phyloP scores from a whole-genome alignment of 805 yeast species.

The Tetrapisispora phaffii region DNA sequence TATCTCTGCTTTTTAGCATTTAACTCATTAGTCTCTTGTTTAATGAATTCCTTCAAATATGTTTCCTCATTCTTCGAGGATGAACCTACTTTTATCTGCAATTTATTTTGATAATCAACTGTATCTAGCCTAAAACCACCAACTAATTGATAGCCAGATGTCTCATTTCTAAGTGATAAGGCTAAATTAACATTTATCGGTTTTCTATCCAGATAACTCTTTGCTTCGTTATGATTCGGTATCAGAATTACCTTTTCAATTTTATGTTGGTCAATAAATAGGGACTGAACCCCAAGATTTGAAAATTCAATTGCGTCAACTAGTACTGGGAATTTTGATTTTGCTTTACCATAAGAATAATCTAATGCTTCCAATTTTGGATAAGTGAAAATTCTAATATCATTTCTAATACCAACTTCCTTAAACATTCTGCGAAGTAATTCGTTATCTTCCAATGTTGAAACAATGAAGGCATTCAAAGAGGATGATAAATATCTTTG shows the following conservation, averaged over 20 bases:
- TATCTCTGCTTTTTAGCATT: constrained; percentile 20
- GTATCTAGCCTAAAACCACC: constrained; percentile 48
- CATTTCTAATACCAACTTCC: constrained; percentile 27
- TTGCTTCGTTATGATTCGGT: constrained; percentile 43
- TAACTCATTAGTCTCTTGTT: constrained; percentile 15
- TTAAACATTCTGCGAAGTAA: constrained; percentile 31
- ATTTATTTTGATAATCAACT: constrained; percentile 31
- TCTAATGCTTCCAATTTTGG: constrained; percentile 33
- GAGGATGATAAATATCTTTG: constrained; percentile 44
- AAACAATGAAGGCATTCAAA: constrained; percentile 58
- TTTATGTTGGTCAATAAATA: constrained; percentile 51
- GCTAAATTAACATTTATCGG: constrained; percentile 36
- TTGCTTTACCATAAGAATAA: constrained; percentile 39
- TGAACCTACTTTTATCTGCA: constrained; percentile 15
- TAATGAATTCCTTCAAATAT: constrained; percentile 17
- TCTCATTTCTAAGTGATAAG: constrained; percentile 33
- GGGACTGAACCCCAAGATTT: constrained; percentile 44
- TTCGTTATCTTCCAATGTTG: constrained; percentile 48
- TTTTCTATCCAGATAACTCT: constrained; percentile 30
- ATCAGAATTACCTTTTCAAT: constrained; percentile 53
- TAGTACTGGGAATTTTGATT: constrained; percentile 35
- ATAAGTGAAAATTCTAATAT: constrained; percentile 40
- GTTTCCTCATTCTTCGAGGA: constrained; percentile 14
- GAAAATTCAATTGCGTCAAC: constrained; percentile 51
- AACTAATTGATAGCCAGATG: constrained; percentile 38